These are phyloP conservation scores for Posidonia australis DNA, from an alignment of 106 monocot species.

Conservation along the genomic window DNA sequence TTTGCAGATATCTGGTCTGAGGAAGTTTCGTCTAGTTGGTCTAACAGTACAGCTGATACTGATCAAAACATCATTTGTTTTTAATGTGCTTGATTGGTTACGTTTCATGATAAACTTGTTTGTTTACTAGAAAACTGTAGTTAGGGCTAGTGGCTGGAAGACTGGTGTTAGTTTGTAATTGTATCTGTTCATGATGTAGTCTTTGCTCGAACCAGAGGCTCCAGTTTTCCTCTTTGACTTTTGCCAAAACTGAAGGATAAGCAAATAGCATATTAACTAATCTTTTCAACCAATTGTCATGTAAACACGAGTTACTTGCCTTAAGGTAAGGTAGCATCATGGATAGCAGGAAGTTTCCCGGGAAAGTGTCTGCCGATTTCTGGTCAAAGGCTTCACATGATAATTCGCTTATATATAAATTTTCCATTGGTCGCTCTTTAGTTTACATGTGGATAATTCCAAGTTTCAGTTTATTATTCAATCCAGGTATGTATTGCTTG, in stretches of 20 bases:
- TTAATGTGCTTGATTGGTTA: conserved; percentile 11
- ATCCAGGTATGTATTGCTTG: too few relatives aligned
- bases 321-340: too few relatives aligned
- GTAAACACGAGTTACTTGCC: too few relatives aligned
- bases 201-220: conserved; percentile 2
- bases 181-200: not conserved
- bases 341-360: too few relatives aligned
- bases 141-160: not conserved
- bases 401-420: too few relatives aligned
- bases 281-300: not conserved
- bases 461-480: too few relatives aligned
- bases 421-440: too few relatives aligned
- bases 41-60: conserved; percentile 28
- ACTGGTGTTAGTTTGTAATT: conserved; percentile 1
- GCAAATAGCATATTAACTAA: conserved; percentile 1
- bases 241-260: not conserved
- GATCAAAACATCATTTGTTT: conserved; percentile 11
- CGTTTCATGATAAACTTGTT: conserved; percentile 1
- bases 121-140: not conserved
- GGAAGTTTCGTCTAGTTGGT: conserved; percentile 5
- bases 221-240: not conserved
- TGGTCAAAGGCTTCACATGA: too few relatives aligned
- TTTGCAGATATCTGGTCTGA: conserved; percentile 21
- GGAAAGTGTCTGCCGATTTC: too few relatives aligned
- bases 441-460: too few relatives aligned